Percentiles rank a stretch among this genome's conserved stretches.
Evolutionary conservation across 2,329 filamentous ascomycete genomes (phyloP).

Genomic region (Colletotrichum nymphaeae): DNA sequence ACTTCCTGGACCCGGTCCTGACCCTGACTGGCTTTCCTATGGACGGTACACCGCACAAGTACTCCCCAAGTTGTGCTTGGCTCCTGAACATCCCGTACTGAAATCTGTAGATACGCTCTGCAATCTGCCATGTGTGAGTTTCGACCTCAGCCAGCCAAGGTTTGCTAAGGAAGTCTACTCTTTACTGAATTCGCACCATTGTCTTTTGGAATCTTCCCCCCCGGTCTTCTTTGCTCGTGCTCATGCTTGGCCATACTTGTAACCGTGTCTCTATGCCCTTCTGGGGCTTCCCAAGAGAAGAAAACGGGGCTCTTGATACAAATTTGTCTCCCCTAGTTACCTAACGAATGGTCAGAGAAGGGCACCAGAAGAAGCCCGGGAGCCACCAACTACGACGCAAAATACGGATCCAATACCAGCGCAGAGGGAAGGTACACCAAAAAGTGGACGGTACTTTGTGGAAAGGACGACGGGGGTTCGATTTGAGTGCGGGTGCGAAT

Average conservation of each 20-base stretch:
- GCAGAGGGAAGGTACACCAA: constrained; percentile 17
- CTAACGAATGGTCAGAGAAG: background rate
- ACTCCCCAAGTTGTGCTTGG: background rate
- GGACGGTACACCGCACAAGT: background rate
- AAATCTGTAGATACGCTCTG: background rate
- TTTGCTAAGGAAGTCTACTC: background rate
- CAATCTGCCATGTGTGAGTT: background rate
- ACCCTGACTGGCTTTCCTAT: background rate
- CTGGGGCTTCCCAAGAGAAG: background rate
- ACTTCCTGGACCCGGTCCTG: background rate
- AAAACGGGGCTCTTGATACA: constrained; percentile 7
- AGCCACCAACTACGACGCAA: background rate
- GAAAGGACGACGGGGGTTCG: constrained; percentile 11
- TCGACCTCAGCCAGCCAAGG: background rate
- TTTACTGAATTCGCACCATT: background rate
- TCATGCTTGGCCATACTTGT: background rate
- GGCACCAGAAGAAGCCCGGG: background rate
- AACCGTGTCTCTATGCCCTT: background rate
- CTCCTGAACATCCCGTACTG: background rate
- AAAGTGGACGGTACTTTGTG: constrained; percentile 25
- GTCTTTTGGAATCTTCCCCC: background rate
- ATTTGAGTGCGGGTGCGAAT: constrained; percentile 20
- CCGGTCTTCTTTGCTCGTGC: background rate
- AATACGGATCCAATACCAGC: background rate
- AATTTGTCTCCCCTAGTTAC: constrained; percentile 9